Base-by-base conservation (phyloP, 1,284 basidiomycete genomes). In the Naganishia sp. region DNA sequence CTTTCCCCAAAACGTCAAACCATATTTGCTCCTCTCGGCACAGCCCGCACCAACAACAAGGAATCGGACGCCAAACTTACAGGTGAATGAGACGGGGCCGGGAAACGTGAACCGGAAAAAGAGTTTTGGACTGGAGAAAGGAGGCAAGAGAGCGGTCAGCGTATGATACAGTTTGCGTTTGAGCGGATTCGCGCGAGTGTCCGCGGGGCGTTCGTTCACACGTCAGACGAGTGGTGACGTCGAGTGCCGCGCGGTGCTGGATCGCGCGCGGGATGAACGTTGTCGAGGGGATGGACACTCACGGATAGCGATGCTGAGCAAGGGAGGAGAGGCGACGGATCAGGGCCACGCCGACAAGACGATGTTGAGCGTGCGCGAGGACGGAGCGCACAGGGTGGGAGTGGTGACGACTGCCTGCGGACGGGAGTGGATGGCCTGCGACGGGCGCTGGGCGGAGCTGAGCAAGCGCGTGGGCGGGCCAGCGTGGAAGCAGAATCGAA, bases 141-240 rank as follows among this genome's bases (percentile, higher is more conserved):
- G 67, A 3, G 67, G 69, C 3, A 61, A 61, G 46, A 65, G 59
- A 28, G 60, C 70, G 70, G 70, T 44, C 21, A 31, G 42, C 25
- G n/a, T 28, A 31, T 39, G 42, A 28, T 18, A 18, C 21, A 28
- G 43, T 45, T 57, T 18, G 44, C 10, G 36, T 42, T 43, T 28
- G 21, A 9, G 13, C 44, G 6, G 21, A 21, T 48, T 31, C 18
- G 43, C 44, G 43, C 43, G 33, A 28, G 10, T 28, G 2, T 28
- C 28, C 28, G 28, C 28, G 28, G 28, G 28, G 1, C 28, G 28
- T 28, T 21, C 21, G 21, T 21, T 21, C 18, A 46, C 45, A 21
- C 45, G 28, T 28, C 28, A 28, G 28, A 28, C 2, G 28, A 5
- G 5, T 28, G 16, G 45, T 46, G 45, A 46, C 45, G 45, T 46